A percentile compares a stretch with the other conserved stretches of the same genome.
phyloP scores from a whole-genome alignment of 2,329 filamentous ascomycete genomes.

The Tolypocladium amazonense region DNA sequence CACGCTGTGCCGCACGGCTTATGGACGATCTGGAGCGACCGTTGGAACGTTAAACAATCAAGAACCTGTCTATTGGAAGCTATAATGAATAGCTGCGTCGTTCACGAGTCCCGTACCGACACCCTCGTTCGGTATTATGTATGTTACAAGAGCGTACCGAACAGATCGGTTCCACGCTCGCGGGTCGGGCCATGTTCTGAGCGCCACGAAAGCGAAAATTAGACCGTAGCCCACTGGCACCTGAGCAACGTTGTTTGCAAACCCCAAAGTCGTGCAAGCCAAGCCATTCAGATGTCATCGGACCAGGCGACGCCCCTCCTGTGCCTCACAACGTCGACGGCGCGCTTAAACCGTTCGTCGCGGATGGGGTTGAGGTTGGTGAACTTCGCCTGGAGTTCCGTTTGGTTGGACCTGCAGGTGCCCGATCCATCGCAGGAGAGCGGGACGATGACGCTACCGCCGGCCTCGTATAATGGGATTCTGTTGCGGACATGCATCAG shows the following conservation, averaged over 20 bases:
- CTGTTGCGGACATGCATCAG: not conserved
- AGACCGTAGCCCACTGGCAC: not conserved
- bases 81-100: not conserved
- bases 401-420: not conserved
- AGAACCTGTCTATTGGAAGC: not conserved
- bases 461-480: conserved; percentile 14
- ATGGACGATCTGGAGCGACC: not conserved
- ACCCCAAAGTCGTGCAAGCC: not conserved
- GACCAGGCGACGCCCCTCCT: conserved; percentile 3
- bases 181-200: not conserved
- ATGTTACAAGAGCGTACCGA: not conserved
- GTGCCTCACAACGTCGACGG: not conserved
- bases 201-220: not conserved
- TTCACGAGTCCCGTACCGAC: not conserved
- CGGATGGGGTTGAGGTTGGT: conserved; percentile 1
- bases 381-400: not conserved
- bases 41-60: not conserved
- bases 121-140: not conserved
- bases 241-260: not conserved
- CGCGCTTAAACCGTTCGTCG: not conserved
- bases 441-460: conserved; percentile 14
- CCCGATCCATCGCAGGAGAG: conserved; percentile 3
- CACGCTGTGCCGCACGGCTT: not conserved
- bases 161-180: not conserved
- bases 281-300: not conserved